These are phyloP conservation scores for Dovyalis caffra DNA, from an alignment of 345 rosid species.

Conservation along the genomic window DNA sequence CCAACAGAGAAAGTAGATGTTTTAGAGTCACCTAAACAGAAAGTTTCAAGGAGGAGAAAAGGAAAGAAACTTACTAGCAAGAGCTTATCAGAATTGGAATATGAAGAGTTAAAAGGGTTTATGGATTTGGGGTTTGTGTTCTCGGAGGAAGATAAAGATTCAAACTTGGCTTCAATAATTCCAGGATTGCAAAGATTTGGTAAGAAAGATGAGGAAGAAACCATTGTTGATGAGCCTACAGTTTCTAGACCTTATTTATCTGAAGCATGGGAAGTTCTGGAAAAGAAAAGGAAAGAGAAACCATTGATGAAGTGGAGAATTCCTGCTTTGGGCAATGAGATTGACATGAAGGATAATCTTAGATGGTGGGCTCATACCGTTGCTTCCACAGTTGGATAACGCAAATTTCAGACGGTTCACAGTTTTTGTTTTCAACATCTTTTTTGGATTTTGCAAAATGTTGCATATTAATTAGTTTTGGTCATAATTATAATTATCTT, in stretches of 20 bases:
- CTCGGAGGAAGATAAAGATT: slow-evolving; percentile 65
- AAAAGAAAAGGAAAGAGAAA: slow-evolving; percentile 35
- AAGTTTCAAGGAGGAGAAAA: slow-evolving; percentile 2
- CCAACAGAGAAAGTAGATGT: not conserved
- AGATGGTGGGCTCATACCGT: slow-evolving; percentile 78
- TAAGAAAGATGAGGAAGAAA: slow-evolving; percentile 30
- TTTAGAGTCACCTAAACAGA: slow-evolving; percentile 5
- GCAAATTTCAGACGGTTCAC: slow-evolving; percentile 5
- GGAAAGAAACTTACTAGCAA: slow-evolving; percentile 39
- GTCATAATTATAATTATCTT: not conserved
- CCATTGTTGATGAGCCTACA: slow-evolving; percentile 13
- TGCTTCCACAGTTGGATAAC: slow-evolving; percentile 56
- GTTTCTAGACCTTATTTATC: slow-evolving; percentile 74
- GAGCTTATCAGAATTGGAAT: slow-evolving; percentile 70
- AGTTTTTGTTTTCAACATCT: not conserved
- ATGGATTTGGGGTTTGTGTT: slow-evolving; percentile 91
- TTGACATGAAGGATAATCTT: slow-evolving; percentile 58
- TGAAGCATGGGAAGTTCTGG: slow-evolving; percentile 73
- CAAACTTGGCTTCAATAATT: slow-evolving; percentile 65
- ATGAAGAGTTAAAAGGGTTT: slow-evolving; percentile 80
- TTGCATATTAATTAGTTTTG: not conserved
- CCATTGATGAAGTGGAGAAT: slow-evolving; percentile 60
- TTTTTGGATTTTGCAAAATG: not conserved
- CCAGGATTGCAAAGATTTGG: slow-evolving; percentile 69
- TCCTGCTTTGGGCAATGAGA: slow-evolving; percentile 49